Percentiles rank a stretch among this genome's conserved stretches.
These are phyloP conservation scores for Colletotrichum magnum DNA, from an alignment of 2,329 filamentous ascomycete genomes.

Conservation along the genomic window DNA sequence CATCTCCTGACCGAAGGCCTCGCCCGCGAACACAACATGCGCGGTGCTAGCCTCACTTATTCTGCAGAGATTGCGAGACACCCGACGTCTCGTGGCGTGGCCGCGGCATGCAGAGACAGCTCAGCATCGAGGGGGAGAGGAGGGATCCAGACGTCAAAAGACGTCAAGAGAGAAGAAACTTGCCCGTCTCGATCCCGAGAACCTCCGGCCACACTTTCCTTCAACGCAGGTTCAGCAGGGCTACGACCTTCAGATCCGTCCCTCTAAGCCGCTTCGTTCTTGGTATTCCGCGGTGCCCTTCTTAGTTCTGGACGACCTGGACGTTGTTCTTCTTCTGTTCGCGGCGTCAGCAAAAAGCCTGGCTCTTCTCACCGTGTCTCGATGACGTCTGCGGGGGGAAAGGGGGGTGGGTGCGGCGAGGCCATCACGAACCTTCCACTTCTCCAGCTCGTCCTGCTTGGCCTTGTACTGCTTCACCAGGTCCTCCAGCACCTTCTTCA, in stretches of 20 bases:
- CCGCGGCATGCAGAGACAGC: constrained; percentile 13
- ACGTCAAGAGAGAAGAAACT: not conserved
- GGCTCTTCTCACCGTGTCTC: not conserved
- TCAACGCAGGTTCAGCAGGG: not conserved
- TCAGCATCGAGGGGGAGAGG: not conserved
- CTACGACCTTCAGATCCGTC: not conserved
- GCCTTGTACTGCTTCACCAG: constrained; percentile 96
- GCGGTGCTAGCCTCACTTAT: not conserved
- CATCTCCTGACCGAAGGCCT: not conserved
- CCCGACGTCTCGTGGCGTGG: constrained; percentile 6
- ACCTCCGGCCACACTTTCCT: not conserved
- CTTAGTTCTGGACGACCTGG: constrained; percentile 84
- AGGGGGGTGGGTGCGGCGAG: no score
- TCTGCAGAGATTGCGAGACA: constrained; percentile 3
- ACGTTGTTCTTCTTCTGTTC: constrained; percentile 91
- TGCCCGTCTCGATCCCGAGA: not conserved
- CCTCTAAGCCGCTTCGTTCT: not conserved
- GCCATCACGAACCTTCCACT: constrained; percentile 86
- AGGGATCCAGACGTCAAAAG: not conserved
- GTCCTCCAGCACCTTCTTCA: constrained; percentile 95
- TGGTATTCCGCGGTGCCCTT: not conserved
- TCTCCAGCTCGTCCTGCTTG: constrained; percentile 95
- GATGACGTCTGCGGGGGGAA: constrained; percentile 9
- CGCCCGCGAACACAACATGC: not conserved
- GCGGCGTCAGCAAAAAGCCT: constrained; percentile 1